These are phyloP conservation scores for Pichia gijzeniarum DNA, from an alignment of 805 yeast species.

Conservation along the genomic window DNA sequence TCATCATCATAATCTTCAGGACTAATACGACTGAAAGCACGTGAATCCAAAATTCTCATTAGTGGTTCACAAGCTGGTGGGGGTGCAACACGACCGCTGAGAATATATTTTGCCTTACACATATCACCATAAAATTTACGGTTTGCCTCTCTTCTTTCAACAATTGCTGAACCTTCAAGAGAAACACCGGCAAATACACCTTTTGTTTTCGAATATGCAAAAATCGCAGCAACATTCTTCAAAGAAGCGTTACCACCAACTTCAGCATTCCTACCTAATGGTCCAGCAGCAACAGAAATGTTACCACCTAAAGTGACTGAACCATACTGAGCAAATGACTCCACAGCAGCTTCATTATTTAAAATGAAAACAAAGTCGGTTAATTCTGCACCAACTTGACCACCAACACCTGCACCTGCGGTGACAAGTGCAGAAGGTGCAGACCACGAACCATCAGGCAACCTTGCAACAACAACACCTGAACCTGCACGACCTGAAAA, in stretches of 20 bases:
- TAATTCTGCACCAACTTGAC: constrained; percentile 92
- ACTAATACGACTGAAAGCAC: constrained; percentile 59
- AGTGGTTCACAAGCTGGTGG: constrained; percentile 88
- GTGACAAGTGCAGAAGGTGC: constrained; percentile 94
- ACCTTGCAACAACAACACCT: constrained; percentile 88
- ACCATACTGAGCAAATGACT: constrained; percentile 89
- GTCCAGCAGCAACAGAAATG: constrained; percentile 94
- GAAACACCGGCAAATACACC: constrained; percentile 98
- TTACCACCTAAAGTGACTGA: constrained; percentile 94
- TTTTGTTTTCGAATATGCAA: constrained; percentile 90
- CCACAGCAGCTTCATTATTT: constrained; percentile 82
- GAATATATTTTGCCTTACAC: constrained; percentile 81
- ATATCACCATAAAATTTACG: constrained; percentile 86
- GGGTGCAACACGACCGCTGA: constrained; percentile 83
- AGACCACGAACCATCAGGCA: constrained; percentile 95
- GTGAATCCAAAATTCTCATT: constrained; percentile 77
- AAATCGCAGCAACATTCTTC: constrained; percentile 81
- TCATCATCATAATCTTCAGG: constrained; percentile 43
- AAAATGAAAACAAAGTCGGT: constrained; percentile 94
- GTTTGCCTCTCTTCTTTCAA: constrained; percentile 97
- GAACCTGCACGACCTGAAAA: constrained; percentile 98
- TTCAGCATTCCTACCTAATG: constrained; percentile 94
- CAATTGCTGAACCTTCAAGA: constrained; percentile 88
- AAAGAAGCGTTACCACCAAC: constrained; percentile 94
- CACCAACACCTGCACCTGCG: constrained; percentile 99